Evolutionary conservation across 768 basidiomycete genomes (phyloP).

Genomic region (Tylopilus vinaceipallidus): DNA sequence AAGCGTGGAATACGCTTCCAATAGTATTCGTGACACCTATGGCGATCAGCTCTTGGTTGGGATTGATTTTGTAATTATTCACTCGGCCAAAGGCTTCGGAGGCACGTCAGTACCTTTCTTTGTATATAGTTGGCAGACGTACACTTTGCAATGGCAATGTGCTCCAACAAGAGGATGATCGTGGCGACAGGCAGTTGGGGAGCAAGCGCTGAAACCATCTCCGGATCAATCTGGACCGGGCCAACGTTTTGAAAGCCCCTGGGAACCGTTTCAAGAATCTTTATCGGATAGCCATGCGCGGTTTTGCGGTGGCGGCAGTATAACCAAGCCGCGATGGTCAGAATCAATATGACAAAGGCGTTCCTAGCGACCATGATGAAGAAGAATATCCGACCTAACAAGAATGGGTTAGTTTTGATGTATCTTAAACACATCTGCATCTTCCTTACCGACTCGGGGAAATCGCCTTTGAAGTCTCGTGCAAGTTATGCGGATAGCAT

Average conservation of each 20-base stretch:
- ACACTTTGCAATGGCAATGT: constrained; percentile 97
- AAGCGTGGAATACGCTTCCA: constrained; percentile 87
- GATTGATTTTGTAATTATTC: constrained; percentile 92
- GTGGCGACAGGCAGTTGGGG: constrained; percentile 80
- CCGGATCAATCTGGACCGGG: constrained; percentile 41
- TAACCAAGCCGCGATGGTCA: constrained; percentile 87
- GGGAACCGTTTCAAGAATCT: constrained; percentile 80
- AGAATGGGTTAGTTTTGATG: constrained; percentile 1
- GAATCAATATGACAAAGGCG: constrained; percentile 83
- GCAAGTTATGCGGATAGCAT: constrained; percentile 62
- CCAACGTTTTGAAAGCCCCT: constrained; percentile 71
- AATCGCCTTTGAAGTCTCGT: constrained; percentile 50
- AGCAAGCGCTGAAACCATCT: constrained; percentile 65
- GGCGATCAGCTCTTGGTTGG: constrained; percentile 93
- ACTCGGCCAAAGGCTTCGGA: constrained; percentile 85
- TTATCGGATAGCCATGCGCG: constrained; percentile 73
- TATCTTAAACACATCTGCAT: background rate
- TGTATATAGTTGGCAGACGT: constrained; percentile 24
- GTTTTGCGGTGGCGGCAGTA: constrained; percentile 65
- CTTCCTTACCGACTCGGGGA: constrained; percentile 55
- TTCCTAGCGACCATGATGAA: constrained; percentile 76
- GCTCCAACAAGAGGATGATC: constrained; percentile 88
- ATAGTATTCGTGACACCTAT: constrained; percentile 96
- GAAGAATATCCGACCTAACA: constrained; percentile 65
- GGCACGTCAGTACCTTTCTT: constrained; percentile 8